A percentile compares a stretch with the other conserved stretches of the same genome.
Conservation (phyloP, 2,329 filamentous ascomycete genomes). For the Fusarium lyarnte region DNA sequence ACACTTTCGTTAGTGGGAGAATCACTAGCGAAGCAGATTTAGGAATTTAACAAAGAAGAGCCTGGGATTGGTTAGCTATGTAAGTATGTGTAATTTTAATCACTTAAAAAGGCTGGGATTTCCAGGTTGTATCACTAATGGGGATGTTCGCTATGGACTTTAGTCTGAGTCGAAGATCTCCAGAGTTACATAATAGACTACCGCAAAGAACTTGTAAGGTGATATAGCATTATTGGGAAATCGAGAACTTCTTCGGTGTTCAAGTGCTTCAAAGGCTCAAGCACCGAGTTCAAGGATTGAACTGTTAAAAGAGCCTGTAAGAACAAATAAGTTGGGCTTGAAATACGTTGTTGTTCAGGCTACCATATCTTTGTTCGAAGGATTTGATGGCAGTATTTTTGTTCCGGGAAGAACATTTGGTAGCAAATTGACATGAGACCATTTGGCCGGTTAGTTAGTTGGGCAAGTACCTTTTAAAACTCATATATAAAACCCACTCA, state of each 20-base stretch:
- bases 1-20: neutral
- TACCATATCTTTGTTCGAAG: neutral
- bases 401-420: neutral
- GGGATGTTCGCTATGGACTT: neutral
- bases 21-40: neutral
- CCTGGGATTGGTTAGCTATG: neutral
- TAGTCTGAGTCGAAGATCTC: too few species aligned
- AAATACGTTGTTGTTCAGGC: neutral
- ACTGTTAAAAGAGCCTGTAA: neutral
- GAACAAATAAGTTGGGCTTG: neutral
- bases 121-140: neutral
- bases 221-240: neutral
- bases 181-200: neutral
- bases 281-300: too few species aligned
- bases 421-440: neutral
- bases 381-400: neutral
- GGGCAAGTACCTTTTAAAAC: neutral
- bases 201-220: neutral
- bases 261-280: neutral
- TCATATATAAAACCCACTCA: neutral
- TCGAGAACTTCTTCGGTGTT: neutral
- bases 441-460: neutral
- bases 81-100: neutral
- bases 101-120: neutral
- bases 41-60: neutral